Base-by-base conservation (phyloP, 176 grass and related monocot genomes). In the Oryza officinalis region DNA sequence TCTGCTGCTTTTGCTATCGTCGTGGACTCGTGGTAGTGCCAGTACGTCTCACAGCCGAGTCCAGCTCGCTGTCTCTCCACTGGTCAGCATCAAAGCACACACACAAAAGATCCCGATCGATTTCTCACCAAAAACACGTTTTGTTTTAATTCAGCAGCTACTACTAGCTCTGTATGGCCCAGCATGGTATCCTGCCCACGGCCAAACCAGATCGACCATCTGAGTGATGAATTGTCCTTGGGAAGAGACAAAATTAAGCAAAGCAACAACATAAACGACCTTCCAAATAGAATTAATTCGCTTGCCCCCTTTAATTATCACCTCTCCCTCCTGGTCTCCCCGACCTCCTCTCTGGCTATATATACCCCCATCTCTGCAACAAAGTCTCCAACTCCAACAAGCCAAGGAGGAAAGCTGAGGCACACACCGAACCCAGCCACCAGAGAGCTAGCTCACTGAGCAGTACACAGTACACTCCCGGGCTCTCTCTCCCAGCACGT, bases 61-160 rank as follows among this genome's bases (percentile, higher is more conserved):
- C 82, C 78, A 86, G 74, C 79, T 86, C 74, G 82, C 63, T 74
- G 40, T 3, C 60, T 73, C 9, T 11, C 81, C 28, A 35, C 35
- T 43, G 63, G 84, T 75, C 80, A 13, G 63, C 75, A 52, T 87
- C 84, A 52, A 12, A 3, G 15, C 25, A 15, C 27, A 59, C 27
- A 59, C 12, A 11, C 72, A 71, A n/a, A 74, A 32, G 67, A 78
- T 72, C 81, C 33, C 22, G 79, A 84, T 33, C 32, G 7, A 79
- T 66, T 60, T 61, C 45, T 6, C 84, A 83, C 49, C 26, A 38
- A 83, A 87, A 90, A 83, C 88, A 90, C 84, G 88, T 90, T 90
- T 63, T 46, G 17, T 10, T 23, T 61, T 23, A 61, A 23, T 61
- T 61, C n/a, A 4, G 0, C 0, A 0, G 0, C 30, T 2, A 45